Percentiles rank a stretch among this genome's conserved stretches.
phyloP scores from a whole-genome alignment of 257 asterid genomes.

The Nicotiana tabacum region DNA sequence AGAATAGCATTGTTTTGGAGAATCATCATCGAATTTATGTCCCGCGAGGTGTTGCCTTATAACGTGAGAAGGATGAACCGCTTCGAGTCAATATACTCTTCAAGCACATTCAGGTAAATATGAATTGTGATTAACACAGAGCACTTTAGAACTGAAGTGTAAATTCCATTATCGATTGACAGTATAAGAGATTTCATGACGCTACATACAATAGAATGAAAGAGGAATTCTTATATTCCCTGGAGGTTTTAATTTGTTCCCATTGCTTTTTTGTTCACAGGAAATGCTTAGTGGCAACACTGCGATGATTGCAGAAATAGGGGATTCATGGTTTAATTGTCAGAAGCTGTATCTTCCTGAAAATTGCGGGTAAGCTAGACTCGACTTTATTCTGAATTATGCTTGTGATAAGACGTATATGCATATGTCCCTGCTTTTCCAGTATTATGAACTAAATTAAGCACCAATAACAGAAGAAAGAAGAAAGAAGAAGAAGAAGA shows the following conservation, averaged over 20 bases:
- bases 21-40: constrained; percentile 26
- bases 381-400: not conserved
- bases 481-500: too few relatives aligned
- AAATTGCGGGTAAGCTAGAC: constrained; percentile 23
- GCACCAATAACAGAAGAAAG: too few relatives aligned
- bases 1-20: constrained; percentile 26
- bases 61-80: constrained; percentile 19
- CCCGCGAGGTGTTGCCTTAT: constrained; percentile 27
- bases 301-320: constrained; percentile 26
- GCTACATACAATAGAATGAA: not conserved
- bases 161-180: not conserved
- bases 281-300: constrained; percentile 25
- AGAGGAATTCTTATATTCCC: not conserved
- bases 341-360: constrained; percentile 30
- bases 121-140: not conserved
- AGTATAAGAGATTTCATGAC: not conserved
- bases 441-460: too few relatives aligned
- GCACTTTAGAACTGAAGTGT: not conserved
- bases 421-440: too few relatives aligned
- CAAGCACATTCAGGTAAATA: constrained; percentile 30
- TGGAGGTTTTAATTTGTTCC: not conserved
- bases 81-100: constrained; percentile 31
- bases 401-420: too few relatives aligned
- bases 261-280: not conserved
- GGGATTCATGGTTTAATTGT: constrained; percentile 23